Base-by-base conservation (phyloP, 2,329 filamentous ascomycete genomes). In the Aspergillus sp. region DNA sequence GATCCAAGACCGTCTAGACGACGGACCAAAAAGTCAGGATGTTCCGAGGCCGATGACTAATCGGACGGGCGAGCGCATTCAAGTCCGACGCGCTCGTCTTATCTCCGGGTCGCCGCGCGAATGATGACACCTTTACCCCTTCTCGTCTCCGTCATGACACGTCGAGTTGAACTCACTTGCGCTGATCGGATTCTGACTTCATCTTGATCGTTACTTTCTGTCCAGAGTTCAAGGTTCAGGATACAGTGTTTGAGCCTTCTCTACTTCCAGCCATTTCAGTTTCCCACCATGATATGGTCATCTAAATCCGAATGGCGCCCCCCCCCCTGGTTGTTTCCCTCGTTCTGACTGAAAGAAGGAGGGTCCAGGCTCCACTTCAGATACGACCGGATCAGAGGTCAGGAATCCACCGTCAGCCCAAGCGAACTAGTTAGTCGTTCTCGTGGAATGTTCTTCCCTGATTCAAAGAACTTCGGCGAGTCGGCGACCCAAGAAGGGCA, bases 371-470 rank as follows among this genome's bases (percentile, higher is more conserved):
- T 26, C 56, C 56, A 58, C 56, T 39, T 42, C 39, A 42, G 42
- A 54, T 54, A 26, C 52, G 32, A 54, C 52, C 36, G 52, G 52
- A 49, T 42, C 36, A 26, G 18, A 22, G 20, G 32, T 31, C 49
- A 50, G 18, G 26, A 31, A 50, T n/a, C 22, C 54, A 56, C 51
- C n/a, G 39, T 46, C 55, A 47, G 49, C 24, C 36, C 49, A 53
- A 36, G 20, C 55, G 49, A 42, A 29, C 49, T 32, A 54, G 50
- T 36, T 29, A 32, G 20, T 32, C 50, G 18, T 42, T 47, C 45
- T 47, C 46, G 45, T 57, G 36, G 51, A 58, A 58, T 52, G 32
- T 61, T 63, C 57, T 36, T 22, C 29, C 54, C n/a, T 50, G 16
- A 16, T 54, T 47, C 45, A 20, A 47, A 12, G 22, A 47, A 47